Conservation (phyloP, 495 filamentous ascomycete genomes). For the Talaromyces thailandensis region DNA sequence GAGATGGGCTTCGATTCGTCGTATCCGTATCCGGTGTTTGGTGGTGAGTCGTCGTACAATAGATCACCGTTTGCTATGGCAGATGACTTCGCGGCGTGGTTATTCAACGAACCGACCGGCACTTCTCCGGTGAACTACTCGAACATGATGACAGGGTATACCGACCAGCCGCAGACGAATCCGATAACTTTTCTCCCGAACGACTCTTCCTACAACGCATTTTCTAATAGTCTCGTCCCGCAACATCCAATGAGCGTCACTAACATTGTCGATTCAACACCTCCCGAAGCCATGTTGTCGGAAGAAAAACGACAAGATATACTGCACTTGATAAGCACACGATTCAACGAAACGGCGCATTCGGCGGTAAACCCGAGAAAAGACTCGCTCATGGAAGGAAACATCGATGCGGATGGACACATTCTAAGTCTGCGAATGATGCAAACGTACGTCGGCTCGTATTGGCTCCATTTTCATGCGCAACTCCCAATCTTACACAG, state of each 20-base stretch:
- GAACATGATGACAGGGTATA: constrained; percentile 38
- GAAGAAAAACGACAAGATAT: constrained; percentile 81
- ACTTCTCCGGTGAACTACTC: constrained; percentile 23
- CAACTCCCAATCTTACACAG: constrained; percentile 93
- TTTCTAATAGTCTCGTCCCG: constrained; percentile 26
- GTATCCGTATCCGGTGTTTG: constrained; percentile 76
- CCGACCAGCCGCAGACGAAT: constrained; percentile 34
- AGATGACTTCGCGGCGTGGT: constrained; percentile 85
- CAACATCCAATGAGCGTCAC: constrained; percentile 88
- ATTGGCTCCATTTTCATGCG: constrained; percentile 90
- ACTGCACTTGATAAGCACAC: constrained; percentile 72
- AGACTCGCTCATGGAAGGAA: constrained; percentile 68
- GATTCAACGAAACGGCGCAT: constrained; percentile 75
- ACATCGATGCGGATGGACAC: constrained; percentile 62
- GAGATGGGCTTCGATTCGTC: constrained; percentile 56
- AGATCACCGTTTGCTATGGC: constrained; percentile 84
- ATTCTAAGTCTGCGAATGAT: constrained; percentile 88
- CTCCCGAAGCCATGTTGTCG: constrained; percentile 71
- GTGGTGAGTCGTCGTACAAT: constrained; percentile 59
- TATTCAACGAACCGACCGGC: constrained; percentile 61
- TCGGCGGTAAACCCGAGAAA: constrained; percentile 66
- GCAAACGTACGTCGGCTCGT: constrained; percentile 88
- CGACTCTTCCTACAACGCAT: constrained; percentile 31
- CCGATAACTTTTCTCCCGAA: constrained; percentile 24
- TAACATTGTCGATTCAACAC: constrained; percentile 75